Evolutionary conservation across 108 stramenopile genomes (phyloP).

Genomic region (Cyclotella kingstonii): DNA sequence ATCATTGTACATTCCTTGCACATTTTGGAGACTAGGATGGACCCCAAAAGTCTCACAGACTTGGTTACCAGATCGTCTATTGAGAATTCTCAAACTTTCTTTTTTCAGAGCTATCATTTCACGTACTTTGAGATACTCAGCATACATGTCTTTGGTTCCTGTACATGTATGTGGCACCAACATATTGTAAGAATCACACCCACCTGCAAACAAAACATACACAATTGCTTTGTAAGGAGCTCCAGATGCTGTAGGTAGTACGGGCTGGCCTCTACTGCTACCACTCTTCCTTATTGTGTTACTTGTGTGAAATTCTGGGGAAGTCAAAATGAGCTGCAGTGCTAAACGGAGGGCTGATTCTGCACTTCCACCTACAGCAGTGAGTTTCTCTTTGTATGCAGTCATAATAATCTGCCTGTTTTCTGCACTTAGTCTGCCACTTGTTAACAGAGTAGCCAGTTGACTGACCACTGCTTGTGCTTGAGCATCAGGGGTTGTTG

Average conservation of each 20-base stretch:
- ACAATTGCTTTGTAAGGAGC: conserved; percentile 59
- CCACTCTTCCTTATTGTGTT: conserved; percentile 28
- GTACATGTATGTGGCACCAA: conserved; percentile 46
- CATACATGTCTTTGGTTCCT: conserved; percentile 28
- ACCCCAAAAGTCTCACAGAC: conserved; percentile 61
- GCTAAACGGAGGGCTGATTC: conserved; percentile 26
- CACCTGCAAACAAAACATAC: conserved; percentile 50
- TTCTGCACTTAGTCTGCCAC: conserved; percentile 44
- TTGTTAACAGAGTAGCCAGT: conserved; percentile 47
- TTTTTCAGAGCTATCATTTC: conserved; percentile 37
- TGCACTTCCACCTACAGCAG: conserved; percentile 7
- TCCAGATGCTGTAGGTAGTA: conserved; percentile 11
- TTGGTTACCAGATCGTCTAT: conserved; percentile 42
- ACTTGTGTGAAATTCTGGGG: conserved; percentile 53
- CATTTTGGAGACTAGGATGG: conserved; percentile 42
- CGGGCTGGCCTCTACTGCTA: conserved; percentile 1
- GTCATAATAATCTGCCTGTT: conserved; percentile 24
- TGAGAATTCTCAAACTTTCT: conserved; percentile 13
- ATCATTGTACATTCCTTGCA: too few species aligned
- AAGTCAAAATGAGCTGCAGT: conserved; percentile 20
- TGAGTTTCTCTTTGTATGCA: conserved; percentile 18
- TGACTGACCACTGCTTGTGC: conserved; percentile 29
- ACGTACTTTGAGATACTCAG: conserved; percentile 31
- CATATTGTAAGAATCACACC: conserved; percentile 57
- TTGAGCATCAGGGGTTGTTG: conserved; percentile 19